A percentile compares a stretch with the other conserved stretches of the same genome.
phyloP scores from a whole-genome alignment of 495 filamentous ascomycete genomes.

The Cudoniella acicularis region DNA sequence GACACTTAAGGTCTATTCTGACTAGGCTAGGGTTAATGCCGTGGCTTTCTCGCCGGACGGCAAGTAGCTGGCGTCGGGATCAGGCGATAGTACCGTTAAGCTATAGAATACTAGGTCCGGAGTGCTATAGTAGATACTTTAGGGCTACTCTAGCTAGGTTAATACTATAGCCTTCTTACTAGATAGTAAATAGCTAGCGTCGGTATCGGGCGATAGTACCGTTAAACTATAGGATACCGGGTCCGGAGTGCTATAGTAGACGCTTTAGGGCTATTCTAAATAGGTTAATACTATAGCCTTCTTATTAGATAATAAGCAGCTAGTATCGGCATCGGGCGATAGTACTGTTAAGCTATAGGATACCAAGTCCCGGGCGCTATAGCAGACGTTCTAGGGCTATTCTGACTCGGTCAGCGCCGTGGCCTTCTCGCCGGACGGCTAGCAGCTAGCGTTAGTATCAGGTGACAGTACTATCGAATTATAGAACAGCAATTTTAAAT shows the following conservation, averaged over 20 bases:
- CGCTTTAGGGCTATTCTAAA: not conserved
- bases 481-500: not conserved
- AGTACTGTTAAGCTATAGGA: not conserved
- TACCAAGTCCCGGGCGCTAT: not conserved
- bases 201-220: not conserved
- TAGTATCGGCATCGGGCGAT: not conserved
- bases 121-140: not conserved
- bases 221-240: not conserved
- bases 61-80: not conserved
- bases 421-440: not conserved
- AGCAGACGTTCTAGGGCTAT: not conserved
- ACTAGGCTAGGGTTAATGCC: not conserved
- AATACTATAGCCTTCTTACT: not conserved
- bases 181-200: not conserved
- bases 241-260: not conserved
- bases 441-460: not conserved
- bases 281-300: not conserved
- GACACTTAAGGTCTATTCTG: not conserved
- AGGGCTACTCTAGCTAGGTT: not conserved
- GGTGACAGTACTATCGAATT: not conserved
- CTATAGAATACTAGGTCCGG: not conserved
- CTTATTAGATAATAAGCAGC: not conserved
- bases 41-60: not conserved
- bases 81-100: not conserved
- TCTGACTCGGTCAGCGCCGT: not conserved